Evolutionary conservation across 2,329 filamentous ascomycete genomes (phyloP), one percentile per base, ranked within the genome.

Genomic region (Knufia fluminis): DNA sequence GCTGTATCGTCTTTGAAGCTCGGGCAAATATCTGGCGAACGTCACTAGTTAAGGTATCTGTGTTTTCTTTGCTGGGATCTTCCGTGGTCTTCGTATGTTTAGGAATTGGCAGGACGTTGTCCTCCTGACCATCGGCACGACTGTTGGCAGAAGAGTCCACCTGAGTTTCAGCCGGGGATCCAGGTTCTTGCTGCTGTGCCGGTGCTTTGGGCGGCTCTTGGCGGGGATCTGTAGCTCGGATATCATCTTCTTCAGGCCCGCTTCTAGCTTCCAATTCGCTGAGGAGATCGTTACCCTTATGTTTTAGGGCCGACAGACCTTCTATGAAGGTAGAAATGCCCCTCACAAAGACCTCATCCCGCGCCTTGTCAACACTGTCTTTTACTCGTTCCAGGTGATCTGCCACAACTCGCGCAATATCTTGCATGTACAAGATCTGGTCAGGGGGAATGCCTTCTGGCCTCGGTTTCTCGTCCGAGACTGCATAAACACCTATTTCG

Each of bases 321-420:
- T 77, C 75, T 4, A 78, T 73, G 48, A 78, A 80, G 16, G 69
- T 67, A 2, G 72, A 75, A 9, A 81, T 63, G 0, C 76, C 76
- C 14, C 73, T 70, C 35, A 73, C 74, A 65, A 75, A 80, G 57
- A 70, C 73, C 53, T 71, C 77, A 35, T 69, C 75, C 56, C 70
- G 72, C 57, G 68, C 73, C 56, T 73, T 75, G 56, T 73, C 77
- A 49, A 70, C 75, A 47, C 66, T 73, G 53, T 68, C 71, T 54
- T 72, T 70, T 39, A 68, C 76, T 68, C 70, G 75, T 63, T 80
- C 78, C 7, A 85, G 62, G 50, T 83, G 80, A 32, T 79, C 73
- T 66, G 80, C 79, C 3, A 80, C 69, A 3, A 78, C 74, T 16
- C 66, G 66, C 0, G 74, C 68, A 63, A 83, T 70, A 35, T 79